phyloP scores from a whole-genome alignment of 495 filamentous ascomycete species.

The Daldinia grandis region DNA sequence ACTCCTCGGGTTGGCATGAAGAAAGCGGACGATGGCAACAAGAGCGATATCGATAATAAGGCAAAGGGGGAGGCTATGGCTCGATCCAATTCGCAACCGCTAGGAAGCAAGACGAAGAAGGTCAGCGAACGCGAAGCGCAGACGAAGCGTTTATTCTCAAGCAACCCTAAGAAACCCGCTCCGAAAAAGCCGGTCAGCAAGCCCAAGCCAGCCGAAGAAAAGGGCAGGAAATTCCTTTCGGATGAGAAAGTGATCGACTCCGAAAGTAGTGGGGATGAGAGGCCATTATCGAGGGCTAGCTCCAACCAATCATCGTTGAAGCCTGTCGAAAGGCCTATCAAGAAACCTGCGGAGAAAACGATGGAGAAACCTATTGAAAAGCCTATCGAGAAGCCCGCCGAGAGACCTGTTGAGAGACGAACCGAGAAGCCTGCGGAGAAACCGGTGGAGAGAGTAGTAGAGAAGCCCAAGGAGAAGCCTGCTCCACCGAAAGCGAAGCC shows the following conservation, averaged over 20 bases:
- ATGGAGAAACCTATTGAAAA: slow-evolving; percentile 47
- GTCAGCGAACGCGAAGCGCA: slow-evolving; percentile 67
- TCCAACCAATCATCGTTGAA: slow-evolving; percentile 35
- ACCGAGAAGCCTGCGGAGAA: slow-evolving; percentile 26
- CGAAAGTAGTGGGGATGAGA: slow-evolving; percentile 70
- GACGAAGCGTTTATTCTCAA: slow-evolving; percentile 67
- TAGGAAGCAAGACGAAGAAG: slow-evolving; percentile 65
- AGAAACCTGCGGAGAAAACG: slow-evolving; percentile 39
- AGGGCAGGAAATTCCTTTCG: slow-evolving; percentile 56
- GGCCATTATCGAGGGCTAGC: slow-evolving; percentile 48
- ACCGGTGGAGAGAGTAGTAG: slow-evolving; percentile 42
- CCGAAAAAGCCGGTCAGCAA: slow-evolving; percentile 62
- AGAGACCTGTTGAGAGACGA: slow-evolving; percentile 18
- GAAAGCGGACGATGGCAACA: slow-evolving; percentile 62
- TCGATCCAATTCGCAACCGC: slow-evolving; percentile 62
- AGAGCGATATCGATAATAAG: slow-evolving; percentile 65
- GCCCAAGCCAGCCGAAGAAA: slow-evolving; percentile 41
- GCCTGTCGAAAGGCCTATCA: slow-evolving; percentile 48
- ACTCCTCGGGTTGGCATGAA: slow-evolving; percentile 68
- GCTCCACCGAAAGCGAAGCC: slow-evolving; percentile 42
- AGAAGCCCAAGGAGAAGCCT: slow-evolving; percentile 48
- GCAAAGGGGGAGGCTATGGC: slow-evolving; percentile 62
- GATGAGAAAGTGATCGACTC: slow-evolving; percentile 80
- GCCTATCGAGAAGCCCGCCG: slow-evolving; percentile 44
- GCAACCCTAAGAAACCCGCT: slow-evolving; percentile 43